Evolutionary conservation across 2,329 filamentous ascomycete species (phyloP).

Genomic region (Apiospora malaysiana): DNA sequence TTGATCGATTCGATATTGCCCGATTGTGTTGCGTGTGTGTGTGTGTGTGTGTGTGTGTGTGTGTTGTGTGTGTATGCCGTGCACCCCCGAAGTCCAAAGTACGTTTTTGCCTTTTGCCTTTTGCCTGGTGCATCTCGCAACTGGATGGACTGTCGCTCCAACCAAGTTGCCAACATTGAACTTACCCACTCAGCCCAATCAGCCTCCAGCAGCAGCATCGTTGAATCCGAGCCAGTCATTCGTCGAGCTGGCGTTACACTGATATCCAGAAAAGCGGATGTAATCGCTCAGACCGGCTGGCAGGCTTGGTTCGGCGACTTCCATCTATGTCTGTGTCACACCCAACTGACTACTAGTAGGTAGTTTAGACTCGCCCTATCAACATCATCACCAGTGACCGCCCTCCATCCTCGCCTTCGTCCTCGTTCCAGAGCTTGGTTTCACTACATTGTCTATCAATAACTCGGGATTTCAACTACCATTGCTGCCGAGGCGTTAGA

Average conservation of each 20-base stretch:
- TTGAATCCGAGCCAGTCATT: not conserved
- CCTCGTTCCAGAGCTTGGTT: not conserved
- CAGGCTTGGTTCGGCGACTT: not conserved
- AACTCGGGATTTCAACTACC: not conserved
- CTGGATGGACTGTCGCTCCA: not conserved
- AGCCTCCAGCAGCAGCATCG: slow-evolving; percentile 3
- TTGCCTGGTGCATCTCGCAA: not conserved
- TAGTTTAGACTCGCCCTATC: slow-evolving; percentile 7
- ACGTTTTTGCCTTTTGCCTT: too few species aligned
- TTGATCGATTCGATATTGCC: not conserved
- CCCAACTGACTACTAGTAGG: too few species aligned
- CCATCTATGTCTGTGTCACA: not conserved
- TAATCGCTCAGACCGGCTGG: not conserved
- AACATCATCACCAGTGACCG: slow-evolving; percentile 16
- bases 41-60: too few species aligned
- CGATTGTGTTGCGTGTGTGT: not conserved
- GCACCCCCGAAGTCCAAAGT: not conserved
- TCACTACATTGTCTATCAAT: not conserved
- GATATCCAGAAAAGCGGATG: not conserved
- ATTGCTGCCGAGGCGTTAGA: not conserved
- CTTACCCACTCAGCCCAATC: slow-evolving; percentile 16
- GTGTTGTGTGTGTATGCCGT: not conserved
- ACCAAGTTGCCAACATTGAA: too few species aligned
- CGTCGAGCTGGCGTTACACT: slow-evolving; percentile 7
- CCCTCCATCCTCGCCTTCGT: not conserved